phyloP scores from a whole-genome alignment of 75 land plant species.

The Pinus taeda region DNA sequence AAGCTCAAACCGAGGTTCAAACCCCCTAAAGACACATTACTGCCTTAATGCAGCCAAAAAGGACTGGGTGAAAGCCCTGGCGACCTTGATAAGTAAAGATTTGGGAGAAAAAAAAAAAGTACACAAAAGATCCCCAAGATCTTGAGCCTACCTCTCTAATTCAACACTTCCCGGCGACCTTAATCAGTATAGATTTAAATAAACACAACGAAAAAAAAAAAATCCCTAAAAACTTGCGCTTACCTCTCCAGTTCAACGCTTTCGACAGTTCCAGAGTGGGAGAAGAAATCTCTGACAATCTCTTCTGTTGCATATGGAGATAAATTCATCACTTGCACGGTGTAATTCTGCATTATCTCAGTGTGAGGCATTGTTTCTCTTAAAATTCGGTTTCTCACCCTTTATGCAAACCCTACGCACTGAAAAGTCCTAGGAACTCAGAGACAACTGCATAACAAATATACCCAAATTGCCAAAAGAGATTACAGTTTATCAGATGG shows the following conservation, averaged over 20 bases:
- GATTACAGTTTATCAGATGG: not conserved
- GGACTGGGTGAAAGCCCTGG: no score
- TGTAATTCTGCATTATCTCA: conserved; percentile 27
- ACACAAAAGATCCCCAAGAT: no score
- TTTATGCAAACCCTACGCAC: not conserved
- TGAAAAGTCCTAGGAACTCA: not conserved
- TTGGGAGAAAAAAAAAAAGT: no score
- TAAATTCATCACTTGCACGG: conserved; percentile 69
- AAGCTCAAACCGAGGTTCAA: no score
- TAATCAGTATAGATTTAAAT: no score
- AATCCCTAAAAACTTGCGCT: not conserved
- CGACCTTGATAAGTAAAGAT: no score
- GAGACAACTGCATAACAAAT: not conserved
- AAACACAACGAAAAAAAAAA: no score
- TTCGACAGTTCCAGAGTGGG: conserved; percentile 75
- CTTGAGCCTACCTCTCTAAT: no score
- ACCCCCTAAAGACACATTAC: no score
- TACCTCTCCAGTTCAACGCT: conserved; percentile 72
- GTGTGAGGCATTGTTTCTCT: not conserved
- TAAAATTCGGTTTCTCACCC: not conserved
- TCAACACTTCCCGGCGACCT: no score
- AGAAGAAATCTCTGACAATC: conserved; percentile 74
- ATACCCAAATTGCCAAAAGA: not conserved
- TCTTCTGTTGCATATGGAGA: conserved; percentile 68
- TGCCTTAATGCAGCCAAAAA: no score